A percentile compares a stretch with the other conserved stretches of the same genome.
phyloP scores from a whole-genome alignment of 345 rosid species.

The Eucalyptus erythrocorys region DNA sequence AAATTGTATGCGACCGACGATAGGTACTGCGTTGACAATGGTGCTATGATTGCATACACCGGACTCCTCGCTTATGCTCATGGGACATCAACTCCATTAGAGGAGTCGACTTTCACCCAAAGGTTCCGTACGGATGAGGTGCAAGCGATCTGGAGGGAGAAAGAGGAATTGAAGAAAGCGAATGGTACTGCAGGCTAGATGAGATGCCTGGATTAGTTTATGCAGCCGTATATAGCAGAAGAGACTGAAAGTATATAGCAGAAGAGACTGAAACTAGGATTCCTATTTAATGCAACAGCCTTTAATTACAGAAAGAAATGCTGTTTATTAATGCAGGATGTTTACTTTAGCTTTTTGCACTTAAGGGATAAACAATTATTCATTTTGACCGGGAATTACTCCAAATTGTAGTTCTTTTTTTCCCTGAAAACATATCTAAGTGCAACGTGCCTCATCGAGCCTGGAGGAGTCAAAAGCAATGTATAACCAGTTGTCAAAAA shows the following conservation, averaged over 20 bases:
- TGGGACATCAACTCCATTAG: conserved; percentile 53
- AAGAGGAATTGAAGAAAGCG: background rate
- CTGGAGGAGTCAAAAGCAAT: background rate
- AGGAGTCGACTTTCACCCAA: conserved; percentile 86
- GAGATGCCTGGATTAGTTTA: background rate
- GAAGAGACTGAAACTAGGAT: background rate
- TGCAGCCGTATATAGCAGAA: background rate
- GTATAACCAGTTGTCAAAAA: background rate
- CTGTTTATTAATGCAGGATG: background rate
- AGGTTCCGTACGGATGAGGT: conserved; percentile 94
- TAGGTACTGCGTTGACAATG: conserved; percentile 83
- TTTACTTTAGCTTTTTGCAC: background rate
- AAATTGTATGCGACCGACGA: conserved; percentile 84
- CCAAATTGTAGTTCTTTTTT: background rate
- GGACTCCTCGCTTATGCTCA: conserved; percentile 81
- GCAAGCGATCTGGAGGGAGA: conserved; percentile 87
- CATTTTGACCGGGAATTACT: background rate
- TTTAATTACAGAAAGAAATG: background rate
- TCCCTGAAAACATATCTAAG: too few species aligned
- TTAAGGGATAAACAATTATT: background rate
- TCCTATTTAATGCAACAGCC: background rate
- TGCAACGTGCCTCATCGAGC: background rate
- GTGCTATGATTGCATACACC: conserved; percentile 98
- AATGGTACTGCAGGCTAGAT: background rate
- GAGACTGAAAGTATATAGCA: background rate